Conservation (phyloP, 2,329 filamentous ascomycete species). For the Exophiala dermatitidis region DNA sequence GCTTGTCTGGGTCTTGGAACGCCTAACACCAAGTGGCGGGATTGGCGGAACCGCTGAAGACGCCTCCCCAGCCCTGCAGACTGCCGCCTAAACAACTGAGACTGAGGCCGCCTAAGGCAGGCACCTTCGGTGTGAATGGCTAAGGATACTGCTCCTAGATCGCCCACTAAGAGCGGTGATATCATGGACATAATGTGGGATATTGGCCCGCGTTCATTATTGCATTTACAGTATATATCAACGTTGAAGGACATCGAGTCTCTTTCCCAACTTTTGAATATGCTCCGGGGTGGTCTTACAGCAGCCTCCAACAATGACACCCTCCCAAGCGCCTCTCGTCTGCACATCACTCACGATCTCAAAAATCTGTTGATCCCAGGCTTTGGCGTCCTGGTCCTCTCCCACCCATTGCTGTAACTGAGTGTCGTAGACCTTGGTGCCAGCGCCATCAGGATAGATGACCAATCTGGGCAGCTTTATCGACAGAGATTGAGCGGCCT, state of each 20-base stretch:
- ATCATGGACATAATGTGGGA: too few relatives aligned
- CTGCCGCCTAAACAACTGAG: not conserved
- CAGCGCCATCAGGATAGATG: constrained; percentile 63
- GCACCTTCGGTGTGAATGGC: not conserved
- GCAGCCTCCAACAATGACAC: constrained; percentile 41
- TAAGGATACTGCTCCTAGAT: too few relatives aligned
- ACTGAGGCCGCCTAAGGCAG: not conserved
- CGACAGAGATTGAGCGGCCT: constrained; percentile 36
- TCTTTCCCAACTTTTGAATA: constrained; percentile 30
- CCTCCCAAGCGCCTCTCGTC: constrained; percentile 19
- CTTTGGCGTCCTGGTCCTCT: constrained; percentile 4
- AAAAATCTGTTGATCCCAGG: constrained; percentile 32
- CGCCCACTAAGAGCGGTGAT: too few relatives aligned
- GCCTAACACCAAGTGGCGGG: too few relatives aligned
- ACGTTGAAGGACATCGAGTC: constrained; percentile 4
- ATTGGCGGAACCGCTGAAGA: too few relatives aligned
- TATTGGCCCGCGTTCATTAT: too few relatives aligned
- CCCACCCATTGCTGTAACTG: constrained; percentile 53
- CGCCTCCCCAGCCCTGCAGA: not conserved
- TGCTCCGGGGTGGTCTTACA: constrained; percentile 39
- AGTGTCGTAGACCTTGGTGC: constrained; percentile 61
- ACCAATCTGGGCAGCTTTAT: constrained; percentile 47
- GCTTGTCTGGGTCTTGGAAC: too few relatives aligned
- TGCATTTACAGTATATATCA: too few relatives aligned
- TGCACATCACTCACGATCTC: constrained; percentile 27